phyloP scores from a whole-genome alignment of 139 green algal species.

The Pseudopediastrum boryanum region DNA sequence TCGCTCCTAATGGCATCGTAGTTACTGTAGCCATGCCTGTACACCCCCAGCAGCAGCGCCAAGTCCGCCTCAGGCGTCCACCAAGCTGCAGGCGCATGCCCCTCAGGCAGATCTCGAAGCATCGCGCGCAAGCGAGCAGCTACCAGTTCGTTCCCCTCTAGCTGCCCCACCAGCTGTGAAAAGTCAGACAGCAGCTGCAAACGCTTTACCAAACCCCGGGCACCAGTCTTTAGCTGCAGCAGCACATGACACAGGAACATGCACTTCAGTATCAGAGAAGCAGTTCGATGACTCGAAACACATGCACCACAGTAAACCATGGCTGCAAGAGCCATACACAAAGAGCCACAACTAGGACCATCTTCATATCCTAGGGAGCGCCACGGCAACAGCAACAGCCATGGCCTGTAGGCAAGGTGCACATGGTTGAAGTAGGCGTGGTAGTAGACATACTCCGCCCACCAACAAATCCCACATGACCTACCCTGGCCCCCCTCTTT shows the following conservation, averaged over 20 bases:
- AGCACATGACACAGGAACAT: neutral
- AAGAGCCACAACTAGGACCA: neutral
- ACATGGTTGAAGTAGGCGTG: too few species aligned
- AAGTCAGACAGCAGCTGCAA: slow-evolving; percentile 27
- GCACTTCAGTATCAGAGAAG: slow-evolving; percentile 5
- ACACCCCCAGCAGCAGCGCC: slow-evolving; percentile 36
- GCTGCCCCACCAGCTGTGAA: neutral
- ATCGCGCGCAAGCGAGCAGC: slow-evolving; percentile 4
- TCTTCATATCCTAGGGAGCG: neutral
- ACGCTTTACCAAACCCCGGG: neutral
- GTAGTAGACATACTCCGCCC: too few species aligned
- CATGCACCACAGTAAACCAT: neutral
- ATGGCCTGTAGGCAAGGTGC: too few species aligned
- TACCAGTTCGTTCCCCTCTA: slow-evolving; percentile 26
- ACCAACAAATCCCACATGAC: too few species aligned
- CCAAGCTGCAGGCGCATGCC: slow-evolving; percentile 18
- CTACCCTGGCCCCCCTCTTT: too few species aligned
- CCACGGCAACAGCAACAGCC: slow-evolving; percentile 3
- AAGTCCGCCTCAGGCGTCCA: slow-evolving; percentile 38
- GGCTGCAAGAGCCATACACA: too few species aligned
- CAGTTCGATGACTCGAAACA: neutral
- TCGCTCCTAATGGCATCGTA: slow-evolving; percentile 33
- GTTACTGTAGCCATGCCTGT: slow-evolving; percentile 36
- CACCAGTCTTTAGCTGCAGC: slow-evolving; percentile 13
- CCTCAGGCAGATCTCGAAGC: neutral